phyloP scores from a whole-genome alignment of 495 filamentous ascomycete genomes.

The Neurospora tetrasperma region DNA sequence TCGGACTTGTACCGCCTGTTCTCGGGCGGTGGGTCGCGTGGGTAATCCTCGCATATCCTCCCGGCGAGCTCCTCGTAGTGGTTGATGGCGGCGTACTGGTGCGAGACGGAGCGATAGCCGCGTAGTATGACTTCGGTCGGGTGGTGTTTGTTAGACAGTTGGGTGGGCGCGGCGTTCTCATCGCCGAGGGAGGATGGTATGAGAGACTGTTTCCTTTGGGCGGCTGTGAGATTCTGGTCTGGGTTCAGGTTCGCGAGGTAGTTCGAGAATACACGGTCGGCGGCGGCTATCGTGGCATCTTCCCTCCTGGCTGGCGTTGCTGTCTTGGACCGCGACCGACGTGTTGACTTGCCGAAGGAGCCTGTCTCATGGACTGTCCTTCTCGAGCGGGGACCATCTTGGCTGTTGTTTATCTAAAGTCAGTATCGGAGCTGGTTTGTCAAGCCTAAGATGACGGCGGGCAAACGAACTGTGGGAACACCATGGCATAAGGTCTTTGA shows the following conservation, averaged over 20 bases:
- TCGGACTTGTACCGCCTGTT: constrained; percentile 46
- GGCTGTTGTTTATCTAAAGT: constrained; percentile 12
- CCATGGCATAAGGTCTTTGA: constrained; percentile 45
- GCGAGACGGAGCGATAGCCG: constrained; percentile 59
- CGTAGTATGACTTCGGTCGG: constrained; percentile 77
- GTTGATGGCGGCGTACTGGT: constrained; percentile 76
- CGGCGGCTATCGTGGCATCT: constrained; percentile 44
- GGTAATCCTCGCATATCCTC: constrained; percentile 82
- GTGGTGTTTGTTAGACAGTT: constrained; percentile 17
- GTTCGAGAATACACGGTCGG: constrained; percentile 38
- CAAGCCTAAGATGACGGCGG: neutral
- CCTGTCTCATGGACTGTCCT: constrained; percentile 39
- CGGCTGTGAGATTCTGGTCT: constrained; percentile 17
- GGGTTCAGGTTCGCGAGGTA: constrained; percentile 27
- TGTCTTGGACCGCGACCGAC: constrained; percentile 41
- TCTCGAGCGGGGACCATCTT: constrained; percentile 31
- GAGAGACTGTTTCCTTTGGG: constrained; percentile 20
- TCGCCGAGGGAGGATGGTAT: constrained; percentile 20
- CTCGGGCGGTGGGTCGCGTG: constrained; percentile 53
- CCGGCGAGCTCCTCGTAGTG: constrained; percentile 74
- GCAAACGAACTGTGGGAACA: constrained; percentile 41
- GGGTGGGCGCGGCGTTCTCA: constrained; percentile 13
- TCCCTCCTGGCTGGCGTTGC: constrained; percentile 41
- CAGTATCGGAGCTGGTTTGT: neutral
- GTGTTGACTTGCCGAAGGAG: constrained; percentile 46